Evolutionary conservation across 495 filamentous ascomycete species (phyloP).

Genomic region (Penicillium lividum): DNA sequence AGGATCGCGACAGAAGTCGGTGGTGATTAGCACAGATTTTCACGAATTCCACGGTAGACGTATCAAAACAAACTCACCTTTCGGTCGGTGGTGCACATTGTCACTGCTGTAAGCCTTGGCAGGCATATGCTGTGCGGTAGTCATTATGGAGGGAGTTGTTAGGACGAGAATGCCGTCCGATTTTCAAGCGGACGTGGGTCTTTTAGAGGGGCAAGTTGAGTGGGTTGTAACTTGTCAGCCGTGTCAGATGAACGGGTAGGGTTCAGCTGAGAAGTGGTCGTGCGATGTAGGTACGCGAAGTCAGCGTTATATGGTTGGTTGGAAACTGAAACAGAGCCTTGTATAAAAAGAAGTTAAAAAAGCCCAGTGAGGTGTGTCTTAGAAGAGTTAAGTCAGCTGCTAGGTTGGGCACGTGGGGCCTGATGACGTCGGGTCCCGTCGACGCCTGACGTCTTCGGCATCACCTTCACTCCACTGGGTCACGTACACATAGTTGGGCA

Average conservation of each 20-base stretch:
- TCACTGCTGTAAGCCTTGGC: conserved; percentile 40
- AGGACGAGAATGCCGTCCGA: conserved; percentile 18
- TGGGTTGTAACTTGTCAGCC: conserved; percentile 6
- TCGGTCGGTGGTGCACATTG: conserved; percentile 64
- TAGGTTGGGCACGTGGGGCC: conserved; percentile 16
- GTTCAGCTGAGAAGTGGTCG: conserved; percentile 8
- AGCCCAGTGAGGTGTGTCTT: not conserved
- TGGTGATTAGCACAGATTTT: not conserved
- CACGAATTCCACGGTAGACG: not conserved
- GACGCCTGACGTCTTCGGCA: conserved; percentile 24
- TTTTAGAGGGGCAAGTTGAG: conserved; percentile 12
- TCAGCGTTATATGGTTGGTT: not conserved
- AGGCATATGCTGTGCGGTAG: conserved; percentile 35
- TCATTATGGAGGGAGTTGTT: conserved; percentile 25
- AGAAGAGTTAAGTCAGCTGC: not conserved
- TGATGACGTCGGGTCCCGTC: conserved; percentile 22
- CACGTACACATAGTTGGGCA: not conserved
- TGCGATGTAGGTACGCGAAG: conserved; percentile 1
- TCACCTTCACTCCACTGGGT: conserved; percentile 3
- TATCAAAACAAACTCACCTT: conserved; percentile 54
- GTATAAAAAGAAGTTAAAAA: conserved; percentile 1
- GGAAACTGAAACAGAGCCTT: conserved; percentile 1
- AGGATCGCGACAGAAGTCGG: not conserved
- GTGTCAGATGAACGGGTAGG: conserved; percentile 8
- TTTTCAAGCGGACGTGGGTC: conserved; percentile 25